phyloP scores from a whole-genome alignment of 1,284 basidiomycete genomes.

The Microbotryum violaceum region DNA sequence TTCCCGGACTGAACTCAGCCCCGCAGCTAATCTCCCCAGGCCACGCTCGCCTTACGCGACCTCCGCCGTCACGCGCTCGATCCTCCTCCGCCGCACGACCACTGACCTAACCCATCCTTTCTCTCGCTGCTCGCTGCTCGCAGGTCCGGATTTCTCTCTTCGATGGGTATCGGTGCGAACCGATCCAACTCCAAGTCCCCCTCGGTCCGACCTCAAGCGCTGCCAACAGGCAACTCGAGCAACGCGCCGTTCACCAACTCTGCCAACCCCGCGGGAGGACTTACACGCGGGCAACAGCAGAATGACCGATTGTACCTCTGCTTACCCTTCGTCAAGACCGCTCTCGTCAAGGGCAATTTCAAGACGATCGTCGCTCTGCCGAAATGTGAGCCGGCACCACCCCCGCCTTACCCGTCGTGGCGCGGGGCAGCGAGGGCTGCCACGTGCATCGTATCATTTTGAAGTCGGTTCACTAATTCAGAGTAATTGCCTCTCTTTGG shows the following conservation, averaged over 20 bases:
- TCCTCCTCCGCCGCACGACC: too few relatives aligned
- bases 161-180: constrained; percentile 26
- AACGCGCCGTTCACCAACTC: constrained; percentile 24
- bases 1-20: too few relatives aligned
- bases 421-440: background rate
- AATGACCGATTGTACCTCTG: constrained; percentile 27
- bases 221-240: constrained; percentile 1
- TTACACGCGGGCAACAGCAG: constrained; percentile 22
- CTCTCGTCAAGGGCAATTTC: constrained; percentile 95
- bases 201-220: constrained; percentile 5
- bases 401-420: background rate
- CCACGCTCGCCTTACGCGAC: too few relatives aligned
- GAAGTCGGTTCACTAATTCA: too few relatives aligned
- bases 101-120: too few relatives aligned
- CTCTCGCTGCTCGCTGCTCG: background rate
- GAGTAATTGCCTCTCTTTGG: too few relatives aligned
- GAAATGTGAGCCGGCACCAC: constrained; percentile 51
- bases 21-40: too few relatives aligned
- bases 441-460: background rate
- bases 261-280: background rate
- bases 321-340: constrained; percentile 74
- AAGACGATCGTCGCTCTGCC: constrained; percentile 97
- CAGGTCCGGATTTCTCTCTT: constrained; percentile 30
- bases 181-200: constrained; percentile 5
- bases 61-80: too few relatives aligned